Conservation (phyloP, 768 basidiomycete species). For the Austroboletus eburneus region DNA sequence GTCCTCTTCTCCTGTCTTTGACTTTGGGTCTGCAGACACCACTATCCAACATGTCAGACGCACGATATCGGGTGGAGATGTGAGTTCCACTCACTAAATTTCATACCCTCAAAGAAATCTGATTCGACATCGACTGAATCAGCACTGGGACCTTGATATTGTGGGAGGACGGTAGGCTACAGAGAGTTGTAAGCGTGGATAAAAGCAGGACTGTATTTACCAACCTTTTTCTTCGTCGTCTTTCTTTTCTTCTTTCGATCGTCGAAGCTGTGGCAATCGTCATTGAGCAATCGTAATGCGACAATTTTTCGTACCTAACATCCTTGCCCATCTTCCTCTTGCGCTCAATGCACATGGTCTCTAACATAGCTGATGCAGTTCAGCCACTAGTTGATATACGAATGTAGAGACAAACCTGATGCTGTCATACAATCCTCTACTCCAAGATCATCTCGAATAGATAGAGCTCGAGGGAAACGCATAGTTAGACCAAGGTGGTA, state of each 20-base stretch:
- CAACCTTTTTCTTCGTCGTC: conserved; percentile 26
- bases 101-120: conserved; percentile 67
- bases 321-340: conserved; percentile 74
- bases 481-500: conserved; percentile 87
- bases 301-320: conserved; percentile 37
- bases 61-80: not conserved
- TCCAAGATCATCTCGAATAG: conserved; percentile 74
- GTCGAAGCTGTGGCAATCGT: conserved; percentile 22
- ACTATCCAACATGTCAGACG: conserved; percentile 38
- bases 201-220: too few species aligned
- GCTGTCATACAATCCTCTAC: conserved; percentile 71
- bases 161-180: conserved; percentile 58
- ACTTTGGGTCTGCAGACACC: conserved; percentile 73
- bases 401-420: conserved; percentile 40
- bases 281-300: not conserved
- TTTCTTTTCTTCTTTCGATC: conserved; percentile 32
- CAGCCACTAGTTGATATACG: not conserved
- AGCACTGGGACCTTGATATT: conserved; percentile 61
- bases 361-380: conserved; percentile 46
- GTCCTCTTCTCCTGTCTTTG: conserved; percentile 59
- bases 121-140: conserved; percentile 57
- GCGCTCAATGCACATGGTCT: conserved; percentile 55
- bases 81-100: conserved; percentile 62
- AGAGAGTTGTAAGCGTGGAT: not conserved
- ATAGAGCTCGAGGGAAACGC: conserved; percentile 86